phyloP scores from a whole-genome alignment of 345 rosid genomes.

The Isatis tinctoria region DNA sequence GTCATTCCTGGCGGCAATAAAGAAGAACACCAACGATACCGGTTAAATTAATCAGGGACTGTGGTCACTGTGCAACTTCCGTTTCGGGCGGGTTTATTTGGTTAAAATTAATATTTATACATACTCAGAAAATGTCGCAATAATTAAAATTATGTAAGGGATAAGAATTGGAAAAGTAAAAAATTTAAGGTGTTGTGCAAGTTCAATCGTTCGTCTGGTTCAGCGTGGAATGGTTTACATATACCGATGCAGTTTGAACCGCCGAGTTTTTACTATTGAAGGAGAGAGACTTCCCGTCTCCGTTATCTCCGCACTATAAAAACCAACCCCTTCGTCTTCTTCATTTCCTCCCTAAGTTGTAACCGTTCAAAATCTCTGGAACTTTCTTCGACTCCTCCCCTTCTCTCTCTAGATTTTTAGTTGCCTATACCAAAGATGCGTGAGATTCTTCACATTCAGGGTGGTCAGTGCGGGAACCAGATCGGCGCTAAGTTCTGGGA shows the following conservation, averaged over 20 bases:
- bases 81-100: background rate
- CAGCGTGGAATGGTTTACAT: background rate
- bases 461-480: conserved; percentile 81
- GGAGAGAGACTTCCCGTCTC: background rate
- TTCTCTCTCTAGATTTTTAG: background rate
- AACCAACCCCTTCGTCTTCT: conserved; percentile 20
- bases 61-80: background rate
- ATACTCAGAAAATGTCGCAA: no score
- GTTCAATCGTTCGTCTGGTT: background rate
- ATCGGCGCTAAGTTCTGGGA: conserved; percentile 56
- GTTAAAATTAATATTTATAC: background rate
- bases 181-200: background rate
- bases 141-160: no score
- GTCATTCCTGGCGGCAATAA: conserved; percentile 35
- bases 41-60: background rate
- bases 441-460: conserved; percentile 73
- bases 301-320: conserved; percentile 32
- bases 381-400: background rate
- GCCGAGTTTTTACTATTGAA: background rate
- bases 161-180: no score
- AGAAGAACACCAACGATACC: conserved; percentile 13
- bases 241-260: conserved; percentile 16
- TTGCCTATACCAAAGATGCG: conserved; percentile 44
- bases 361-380: background rate
- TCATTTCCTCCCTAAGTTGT: conserved; percentile 14